phyloP scores from a whole-genome alignment of 1,284 basidiomycete species.

The Apiotrichum laibachii region DNA sequence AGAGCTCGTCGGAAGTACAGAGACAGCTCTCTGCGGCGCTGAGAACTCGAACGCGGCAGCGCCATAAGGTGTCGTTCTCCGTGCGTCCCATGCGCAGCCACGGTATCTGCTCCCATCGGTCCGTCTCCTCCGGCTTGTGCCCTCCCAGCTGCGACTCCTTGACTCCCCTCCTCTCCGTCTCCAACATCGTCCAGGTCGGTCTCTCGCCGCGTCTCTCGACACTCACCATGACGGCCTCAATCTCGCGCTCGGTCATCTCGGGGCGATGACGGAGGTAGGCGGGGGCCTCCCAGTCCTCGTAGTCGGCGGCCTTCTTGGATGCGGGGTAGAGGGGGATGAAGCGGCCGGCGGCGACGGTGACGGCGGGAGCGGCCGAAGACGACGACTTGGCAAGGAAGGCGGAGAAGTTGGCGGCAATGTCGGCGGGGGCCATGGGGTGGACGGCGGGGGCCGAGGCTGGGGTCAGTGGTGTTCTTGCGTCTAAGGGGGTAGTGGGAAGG shows the following conservation, averaged over 20 bases:
- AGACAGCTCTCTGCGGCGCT: too few species aligned
- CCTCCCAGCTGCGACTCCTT: not conserved
- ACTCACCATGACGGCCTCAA: conserved; percentile 73
- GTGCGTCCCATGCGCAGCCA: too few species aligned
- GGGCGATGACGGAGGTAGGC: conserved; percentile 64
- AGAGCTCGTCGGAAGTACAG: too few species aligned
- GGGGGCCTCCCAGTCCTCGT: conserved; percentile 71
- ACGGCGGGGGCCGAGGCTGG: conserved; percentile 63
- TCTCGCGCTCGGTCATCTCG: conserved; percentile 66
- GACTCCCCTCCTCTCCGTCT: not conserved
- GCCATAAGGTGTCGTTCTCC: too few species aligned
- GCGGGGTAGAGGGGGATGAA: conserved; percentile 25
- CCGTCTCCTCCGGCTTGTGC: not conserved
- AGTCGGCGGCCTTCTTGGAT: conserved; percentile 51
- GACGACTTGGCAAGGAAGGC: conserved; percentile 58
- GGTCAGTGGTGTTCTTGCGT: not conserved
- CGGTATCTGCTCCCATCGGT: not conserved
- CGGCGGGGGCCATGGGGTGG: conserved; percentile 72
- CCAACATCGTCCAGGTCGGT: not conserved
- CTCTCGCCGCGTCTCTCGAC: not conserved
- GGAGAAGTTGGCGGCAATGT: conserved; percentile 64
- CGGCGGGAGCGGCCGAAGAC: conserved; percentile 15
- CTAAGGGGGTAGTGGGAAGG: conserved; percentile 7
- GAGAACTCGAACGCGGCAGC: too few species aligned
- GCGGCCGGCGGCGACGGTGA: conserved; percentile 26